A percentile compares a stretch with the other conserved stretches of the same genome.
These are phyloP conservation scores for Fusarium mundagurra DNA, from an alignment of 2,329 filamentous ascomycete species.

Conservation along the genomic window DNA sequence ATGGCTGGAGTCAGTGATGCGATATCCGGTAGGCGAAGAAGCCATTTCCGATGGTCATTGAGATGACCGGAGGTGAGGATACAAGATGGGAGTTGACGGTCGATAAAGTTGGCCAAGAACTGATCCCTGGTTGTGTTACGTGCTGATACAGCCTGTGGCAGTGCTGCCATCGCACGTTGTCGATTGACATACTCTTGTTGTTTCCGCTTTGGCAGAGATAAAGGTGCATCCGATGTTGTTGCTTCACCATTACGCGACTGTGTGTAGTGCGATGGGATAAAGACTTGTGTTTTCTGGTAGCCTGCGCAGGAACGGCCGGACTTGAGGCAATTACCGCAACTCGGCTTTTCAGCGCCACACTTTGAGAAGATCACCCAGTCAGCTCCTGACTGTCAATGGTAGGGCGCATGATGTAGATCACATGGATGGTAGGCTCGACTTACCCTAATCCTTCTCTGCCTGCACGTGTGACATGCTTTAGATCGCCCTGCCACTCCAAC, in stretches of 20 bases:
- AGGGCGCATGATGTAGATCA: no score
- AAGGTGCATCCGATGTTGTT: accelerated
- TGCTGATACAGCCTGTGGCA: background rate
- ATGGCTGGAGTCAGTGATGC: accelerated
- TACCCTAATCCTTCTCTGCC: background rate
- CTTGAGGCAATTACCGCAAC: background rate
- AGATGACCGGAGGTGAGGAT: background rate
- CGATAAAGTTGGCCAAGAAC: background rate
- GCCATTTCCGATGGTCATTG: background rate
- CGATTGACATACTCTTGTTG: accelerated
- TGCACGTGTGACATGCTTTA: background rate
- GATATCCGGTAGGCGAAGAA: background rate
- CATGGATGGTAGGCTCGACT: no score
- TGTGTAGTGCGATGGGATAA: background rate
- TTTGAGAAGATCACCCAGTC: background rate
- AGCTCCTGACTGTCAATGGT: background rate
- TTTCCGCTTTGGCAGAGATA: accelerated
- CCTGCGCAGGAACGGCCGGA: background rate
- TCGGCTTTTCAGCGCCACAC: background rate
- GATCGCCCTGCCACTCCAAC: background rate
- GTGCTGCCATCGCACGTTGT: accelerated
- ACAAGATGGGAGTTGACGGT: background rate
- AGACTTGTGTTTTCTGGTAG: background rate
- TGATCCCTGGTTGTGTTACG: background rate
- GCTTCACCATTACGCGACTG: accelerated